These are phyloP conservation scores for Acmispon strigosus DNA, from an alignment of 306 rosid species.

Conservation along the genomic window DNA sequence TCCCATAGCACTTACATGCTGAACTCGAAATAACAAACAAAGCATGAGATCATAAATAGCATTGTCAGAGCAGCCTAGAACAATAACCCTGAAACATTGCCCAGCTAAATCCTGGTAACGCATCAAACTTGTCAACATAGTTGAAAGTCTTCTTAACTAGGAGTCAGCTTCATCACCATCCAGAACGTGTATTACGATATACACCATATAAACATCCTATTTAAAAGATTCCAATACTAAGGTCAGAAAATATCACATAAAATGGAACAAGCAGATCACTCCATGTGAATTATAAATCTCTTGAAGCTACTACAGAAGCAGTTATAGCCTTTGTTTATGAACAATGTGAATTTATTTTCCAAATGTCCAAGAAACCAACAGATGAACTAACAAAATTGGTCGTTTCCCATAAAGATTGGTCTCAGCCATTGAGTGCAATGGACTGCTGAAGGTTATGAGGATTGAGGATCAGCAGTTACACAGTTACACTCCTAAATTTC, in stretches of 20 bases:
- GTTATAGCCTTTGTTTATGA: constrained; percentile 30
- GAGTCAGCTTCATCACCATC: constrained; percentile 69
- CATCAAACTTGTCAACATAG: constrained; percentile 60
- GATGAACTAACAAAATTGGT: too few relatives aligned
- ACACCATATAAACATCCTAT: constrained; percentile 61
- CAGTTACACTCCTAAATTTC: background rate
- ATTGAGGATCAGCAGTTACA: too few relatives aligned
- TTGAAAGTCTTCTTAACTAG: constrained; percentile 51
- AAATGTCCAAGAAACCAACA: constrained; percentile 13
- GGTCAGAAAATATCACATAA: constrained; percentile 49
- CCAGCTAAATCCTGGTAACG: constrained; percentile 42
- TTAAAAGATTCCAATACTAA: constrained; percentile 53
- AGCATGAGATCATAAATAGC: constrained; percentile 33
- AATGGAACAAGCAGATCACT: constrained; percentile 45
- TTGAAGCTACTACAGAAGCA: constrained; percentile 38
- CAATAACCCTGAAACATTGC: constrained; percentile 38
- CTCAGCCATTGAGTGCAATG: too few relatives aligned
- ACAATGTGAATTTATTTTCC: constrained; percentile 23
- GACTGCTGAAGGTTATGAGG: too few relatives aligned
- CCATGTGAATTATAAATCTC: constrained; percentile 39
- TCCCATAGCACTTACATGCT: constrained; percentile 37
- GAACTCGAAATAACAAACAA: constrained; percentile 34
- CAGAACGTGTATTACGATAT: constrained; percentile 47
- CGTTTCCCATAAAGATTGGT: too few relatives aligned
- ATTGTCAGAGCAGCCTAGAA: constrained; percentile 37